Percentiles rank a stretch among this genome's conserved stretches.
Conservation (phyloP, 192 early-diverging fungal genomes). For the Cetraspora pellucida region DNA sequence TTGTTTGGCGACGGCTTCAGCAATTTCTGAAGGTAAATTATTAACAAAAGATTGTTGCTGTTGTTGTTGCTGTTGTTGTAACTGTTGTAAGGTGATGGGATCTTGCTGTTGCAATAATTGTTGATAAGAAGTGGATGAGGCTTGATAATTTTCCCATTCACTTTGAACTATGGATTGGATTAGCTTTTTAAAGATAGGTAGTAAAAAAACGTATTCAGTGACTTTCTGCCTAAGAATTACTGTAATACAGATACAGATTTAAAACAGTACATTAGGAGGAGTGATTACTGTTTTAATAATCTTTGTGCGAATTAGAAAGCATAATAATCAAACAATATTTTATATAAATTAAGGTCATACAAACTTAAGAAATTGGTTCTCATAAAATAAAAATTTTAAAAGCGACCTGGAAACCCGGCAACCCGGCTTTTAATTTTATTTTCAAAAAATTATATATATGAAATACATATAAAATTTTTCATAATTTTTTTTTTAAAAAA, state of each 20-base stretch:
- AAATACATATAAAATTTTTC: too few relatives aligned
- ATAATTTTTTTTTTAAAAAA: too few relatives aligned
- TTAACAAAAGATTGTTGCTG: slow-evolving; percentile 16
- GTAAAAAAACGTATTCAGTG: not conserved
- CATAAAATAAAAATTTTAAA: too few relatives aligned
- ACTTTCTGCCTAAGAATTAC: not conserved
- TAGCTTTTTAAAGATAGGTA: slow-evolving; percentile 1
- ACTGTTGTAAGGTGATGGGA: not conserved
- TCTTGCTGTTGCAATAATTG: not conserved
- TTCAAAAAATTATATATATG: too few relatives aligned
- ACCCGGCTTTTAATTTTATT: too few relatives aligned
- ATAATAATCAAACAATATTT: too few relatives aligned
- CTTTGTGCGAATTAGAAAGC: too few relatives aligned
- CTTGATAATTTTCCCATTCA: slow-evolving; percentile 7
- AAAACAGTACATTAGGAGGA: not conserved
- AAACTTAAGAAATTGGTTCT: too few relatives aligned
- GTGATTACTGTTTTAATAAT: too few relatives aligned
- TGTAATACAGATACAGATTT: not conserved
- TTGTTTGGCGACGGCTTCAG: not conserved
- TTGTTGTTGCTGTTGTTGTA: slow-evolving; percentile 9
- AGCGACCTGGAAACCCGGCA: too few relatives aligned
- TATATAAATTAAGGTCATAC: too few relatives aligned
- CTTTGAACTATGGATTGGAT: slow-evolving; percentile 25
- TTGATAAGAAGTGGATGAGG: not conserved
- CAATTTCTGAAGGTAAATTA: slow-evolving; percentile 24